phyloP scores from a whole-genome alignment of 2,329 filamentous ascomycete genomes.

The Metarhizium sp. region DNA sequence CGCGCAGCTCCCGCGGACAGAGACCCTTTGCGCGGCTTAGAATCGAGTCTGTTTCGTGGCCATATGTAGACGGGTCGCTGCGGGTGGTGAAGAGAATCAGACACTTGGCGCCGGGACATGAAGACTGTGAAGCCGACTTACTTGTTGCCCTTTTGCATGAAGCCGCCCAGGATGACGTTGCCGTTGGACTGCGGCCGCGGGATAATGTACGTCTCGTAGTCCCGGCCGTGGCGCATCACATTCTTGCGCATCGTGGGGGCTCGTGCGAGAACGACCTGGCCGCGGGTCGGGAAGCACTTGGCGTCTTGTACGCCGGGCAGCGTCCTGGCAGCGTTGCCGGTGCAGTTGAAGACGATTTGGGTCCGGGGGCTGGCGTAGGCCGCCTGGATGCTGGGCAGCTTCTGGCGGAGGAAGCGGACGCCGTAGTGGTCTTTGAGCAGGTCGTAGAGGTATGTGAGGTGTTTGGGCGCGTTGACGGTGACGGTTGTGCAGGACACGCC shows the following conservation, averaged over 20 bases:
- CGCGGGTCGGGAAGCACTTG: slow-evolving; percentile 30
- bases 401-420: slow-evolving; percentile 21
- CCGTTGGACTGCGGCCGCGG: slow-evolving; percentile 26
- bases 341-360: slow-evolving; percentile 25
- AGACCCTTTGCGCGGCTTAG: slow-evolving; percentile 23
- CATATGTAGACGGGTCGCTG: slow-evolving; percentile 25
- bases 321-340: slow-evolving; percentile 22
- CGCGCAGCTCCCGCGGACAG: slow-evolving; percentile 17
- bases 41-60: slow-evolving; percentile 27
- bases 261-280: slow-evolving; percentile 26
- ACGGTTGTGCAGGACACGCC: slow-evolving; percentile 26
- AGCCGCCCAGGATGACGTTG: slow-evolving; percentile 26
- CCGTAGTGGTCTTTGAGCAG: slow-evolving; percentile 18
- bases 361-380: slow-evolving; percentile 18
- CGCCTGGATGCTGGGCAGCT: slow-evolving; percentile 15
- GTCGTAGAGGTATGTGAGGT: slow-evolving; percentile 22
- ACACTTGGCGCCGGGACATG: background rate
- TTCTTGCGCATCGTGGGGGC: slow-evolving; percentile 24
- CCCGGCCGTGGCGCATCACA: slow-evolving; percentile 28
- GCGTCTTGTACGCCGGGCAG: slow-evolving; percentile 26
- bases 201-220: slow-evolving; percentile 32
- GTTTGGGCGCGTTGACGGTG: slow-evolving; percentile 27
- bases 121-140: slow-evolving; percentile 7
- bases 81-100: background rate
- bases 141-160: slow-evolving; percentile 26